phyloP scores from a whole-genome alignment of 306 rosid genomes.

The Sechiopsis laciniata region DNA sequence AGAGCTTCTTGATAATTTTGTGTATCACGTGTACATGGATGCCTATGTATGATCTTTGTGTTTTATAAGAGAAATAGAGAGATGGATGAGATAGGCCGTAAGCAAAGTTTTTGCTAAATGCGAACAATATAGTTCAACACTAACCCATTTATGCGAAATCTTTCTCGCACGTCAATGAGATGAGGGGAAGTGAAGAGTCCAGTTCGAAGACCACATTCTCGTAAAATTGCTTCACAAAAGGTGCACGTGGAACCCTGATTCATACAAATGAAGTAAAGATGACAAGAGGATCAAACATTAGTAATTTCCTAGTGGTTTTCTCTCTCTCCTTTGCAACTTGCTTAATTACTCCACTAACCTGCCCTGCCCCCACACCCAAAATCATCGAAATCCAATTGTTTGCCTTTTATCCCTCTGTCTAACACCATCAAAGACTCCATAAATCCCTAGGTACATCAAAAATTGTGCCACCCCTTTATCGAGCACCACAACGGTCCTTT shows the following conservation, averaged over 20 bases:
- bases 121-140: slow-evolving; percentile 25
- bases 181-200: slow-evolving; percentile 75
- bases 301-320: background rate
- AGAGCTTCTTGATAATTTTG: background rate
- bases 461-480: background rate
- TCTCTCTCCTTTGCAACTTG: background rate
- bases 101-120: background rate
- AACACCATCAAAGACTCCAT: background rate
- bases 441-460: background rate
- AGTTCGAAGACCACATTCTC: slow-evolving; percentile 64
- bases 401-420: background rate
- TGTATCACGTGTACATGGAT: background rate
- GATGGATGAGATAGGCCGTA: background rate
- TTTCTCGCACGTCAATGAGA: slow-evolving; percentile 60
- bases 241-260: slow-evolving; percentile 64
- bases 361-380: background rate
- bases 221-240: slow-evolving; percentile 60
- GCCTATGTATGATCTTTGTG: background rate
- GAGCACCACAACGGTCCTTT: background rate
- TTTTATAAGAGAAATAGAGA: background rate
- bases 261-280: slow-evolving; percentile 8
- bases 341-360: background rate
- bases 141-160: slow-evolving; percentile 67
- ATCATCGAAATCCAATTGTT: background rate
- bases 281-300: slow-evolving; percentile 5